These are phyloP conservation scores for Coniosporium apollinis DNA, from an alignment of 495 filamentous ascomycete genomes.

Conservation along the genomic window DNA sequence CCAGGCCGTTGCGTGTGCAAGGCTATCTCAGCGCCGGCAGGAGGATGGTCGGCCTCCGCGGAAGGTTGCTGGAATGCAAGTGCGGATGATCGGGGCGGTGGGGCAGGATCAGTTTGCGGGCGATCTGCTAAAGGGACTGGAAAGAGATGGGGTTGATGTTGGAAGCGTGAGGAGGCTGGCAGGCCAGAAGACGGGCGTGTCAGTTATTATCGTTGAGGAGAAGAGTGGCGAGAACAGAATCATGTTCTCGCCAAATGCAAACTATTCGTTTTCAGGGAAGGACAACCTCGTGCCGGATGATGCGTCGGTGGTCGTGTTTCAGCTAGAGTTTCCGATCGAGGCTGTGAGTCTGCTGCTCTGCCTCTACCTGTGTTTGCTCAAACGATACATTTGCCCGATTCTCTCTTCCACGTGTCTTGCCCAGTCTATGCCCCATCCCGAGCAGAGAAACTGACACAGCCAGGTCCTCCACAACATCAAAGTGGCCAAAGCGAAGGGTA, in stretches of 20 bases:
- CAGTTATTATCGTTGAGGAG: conserved; percentile 72
- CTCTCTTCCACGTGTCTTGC: too few relatives aligned
- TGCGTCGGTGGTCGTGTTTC: conserved; percentile 62
- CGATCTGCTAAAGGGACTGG: conserved; percentile 26
- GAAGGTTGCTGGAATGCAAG: conserved; percentile 26
- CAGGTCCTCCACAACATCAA: conserved; percentile 40
- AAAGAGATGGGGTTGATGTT: conserved; percentile 43
- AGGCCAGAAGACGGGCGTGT: conserved; percentile 54
- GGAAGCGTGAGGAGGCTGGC: conserved; percentile 31
- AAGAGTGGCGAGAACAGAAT: conserved; percentile 77
- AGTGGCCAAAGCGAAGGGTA: conserved; percentile 30
- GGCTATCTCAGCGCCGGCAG: conserved; percentile 38
- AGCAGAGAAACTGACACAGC: not conserved
- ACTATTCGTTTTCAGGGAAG: conserved; percentile 24
- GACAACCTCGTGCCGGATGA: conserved; percentile 26
- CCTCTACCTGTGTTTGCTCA: too few relatives aligned
- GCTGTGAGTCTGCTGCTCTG: conserved; percentile 42
- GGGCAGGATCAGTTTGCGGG: conserved; percentile 51
- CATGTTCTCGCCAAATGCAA: conserved; percentile 64
- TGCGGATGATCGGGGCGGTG: conserved; percentile 73
- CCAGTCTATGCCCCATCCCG: too few relatives aligned
- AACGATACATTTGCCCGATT: too few relatives aligned
- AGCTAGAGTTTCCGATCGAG: conserved; percentile 67
- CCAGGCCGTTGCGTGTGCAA: conserved; percentile 69
- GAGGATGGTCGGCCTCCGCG: not conserved